These are phyloP conservation scores for Thielaviopsis ethacetica DNA, from an alignment of 2,329 filamentous ascomycete genomes.

Conservation along the genomic window DNA sequence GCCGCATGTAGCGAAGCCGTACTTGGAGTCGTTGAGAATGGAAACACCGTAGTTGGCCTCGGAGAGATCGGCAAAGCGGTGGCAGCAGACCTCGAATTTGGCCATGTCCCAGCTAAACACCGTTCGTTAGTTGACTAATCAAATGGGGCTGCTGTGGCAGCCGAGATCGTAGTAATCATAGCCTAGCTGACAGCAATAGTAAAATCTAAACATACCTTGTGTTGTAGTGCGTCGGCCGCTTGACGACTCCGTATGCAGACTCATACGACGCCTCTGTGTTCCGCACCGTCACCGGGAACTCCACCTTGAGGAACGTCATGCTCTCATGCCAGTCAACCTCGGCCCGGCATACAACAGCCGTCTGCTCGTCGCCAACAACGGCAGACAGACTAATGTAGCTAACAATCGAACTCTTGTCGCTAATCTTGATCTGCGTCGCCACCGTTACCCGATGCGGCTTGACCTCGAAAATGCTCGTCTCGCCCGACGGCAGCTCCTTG, in stretches of 20 bases:
- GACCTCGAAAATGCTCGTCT: constrained; percentile 54
- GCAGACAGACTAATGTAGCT: constrained; percentile 71
- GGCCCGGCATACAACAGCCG: constrained; percentile 39
- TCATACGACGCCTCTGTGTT: constrained; percentile 93
- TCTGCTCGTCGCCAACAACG: constrained; percentile 30
- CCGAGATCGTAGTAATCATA: too few species aligned
- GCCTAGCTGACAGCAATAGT: neutral
- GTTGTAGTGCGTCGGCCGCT: constrained; percentile 92
- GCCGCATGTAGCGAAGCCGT: constrained; percentile 81
- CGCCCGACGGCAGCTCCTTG: constrained; percentile 52
- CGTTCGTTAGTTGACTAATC: neutral
- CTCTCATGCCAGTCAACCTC: constrained; percentile 95
- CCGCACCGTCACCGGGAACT: constrained; percentile 83
- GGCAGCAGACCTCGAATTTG: constrained; percentile 92
- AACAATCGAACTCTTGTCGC: constrained; percentile 69
- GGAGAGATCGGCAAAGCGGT: constrained; percentile 83
- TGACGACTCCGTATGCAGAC: constrained; percentile 79
- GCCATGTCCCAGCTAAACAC: constrained; percentile 74
- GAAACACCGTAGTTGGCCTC: constrained; percentile 82
- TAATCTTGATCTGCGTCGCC: constrained; percentile 73
- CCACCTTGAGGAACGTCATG: constrained; percentile 97
- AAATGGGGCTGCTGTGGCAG: too few species aligned
- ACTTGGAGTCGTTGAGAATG: constrained; percentile 89
- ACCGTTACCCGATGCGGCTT: constrained; percentile 66
- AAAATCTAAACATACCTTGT: constrained; percentile 38